These are phyloP conservation scores for Cicer chorassanicum DNA, from an alignment of 306 rosid genomes.

Conservation along the genomic window DNA sequence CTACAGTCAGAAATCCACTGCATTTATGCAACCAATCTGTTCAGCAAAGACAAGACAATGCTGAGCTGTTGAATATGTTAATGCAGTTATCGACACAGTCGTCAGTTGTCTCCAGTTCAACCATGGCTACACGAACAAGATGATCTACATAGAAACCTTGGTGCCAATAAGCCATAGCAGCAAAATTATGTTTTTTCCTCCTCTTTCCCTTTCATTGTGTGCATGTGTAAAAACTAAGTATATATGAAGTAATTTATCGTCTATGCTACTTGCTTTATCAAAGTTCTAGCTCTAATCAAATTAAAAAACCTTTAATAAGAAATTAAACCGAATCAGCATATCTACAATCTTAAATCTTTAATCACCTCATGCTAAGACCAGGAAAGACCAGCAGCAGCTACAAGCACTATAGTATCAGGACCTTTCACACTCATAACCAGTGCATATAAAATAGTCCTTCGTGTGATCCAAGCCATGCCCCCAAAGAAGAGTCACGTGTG, in stretches of 20 bases:
- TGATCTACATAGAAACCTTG: conserved; percentile 23
- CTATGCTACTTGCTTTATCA: conserved; percentile 3
- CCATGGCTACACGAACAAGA: conserved; percentile 18
- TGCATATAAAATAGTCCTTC: conserved; percentile 75
- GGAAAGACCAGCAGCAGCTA: not conserved
- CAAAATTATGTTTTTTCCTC: not conserved
- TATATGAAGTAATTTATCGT: not conserved
- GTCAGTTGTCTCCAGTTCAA: not conserved
- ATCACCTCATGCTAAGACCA: conserved; percentile 14
- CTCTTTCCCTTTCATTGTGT: not conserved
- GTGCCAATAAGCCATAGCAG: not conserved
- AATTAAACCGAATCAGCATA: conserved; percentile 17
- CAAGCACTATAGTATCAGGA: not conserved
- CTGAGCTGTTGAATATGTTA: not conserved
- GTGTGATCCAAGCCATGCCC: conserved; percentile 88
- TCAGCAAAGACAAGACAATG: not conserved
- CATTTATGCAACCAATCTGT: too few species aligned
- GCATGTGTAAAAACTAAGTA: not conserved
- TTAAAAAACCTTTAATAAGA: not conserved
- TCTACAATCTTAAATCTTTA: conserved; percentile 20
- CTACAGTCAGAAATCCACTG: too few species aligned
- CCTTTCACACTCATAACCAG: conserved; percentile 50
- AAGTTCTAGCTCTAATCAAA: conserved; percentile 22
- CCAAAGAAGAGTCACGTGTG: conserved; percentile 42
- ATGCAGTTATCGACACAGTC: not conserved